Base-by-base conservation (phyloP, 169 alveolate species). In the Cryptosporidium muris region DNA sequence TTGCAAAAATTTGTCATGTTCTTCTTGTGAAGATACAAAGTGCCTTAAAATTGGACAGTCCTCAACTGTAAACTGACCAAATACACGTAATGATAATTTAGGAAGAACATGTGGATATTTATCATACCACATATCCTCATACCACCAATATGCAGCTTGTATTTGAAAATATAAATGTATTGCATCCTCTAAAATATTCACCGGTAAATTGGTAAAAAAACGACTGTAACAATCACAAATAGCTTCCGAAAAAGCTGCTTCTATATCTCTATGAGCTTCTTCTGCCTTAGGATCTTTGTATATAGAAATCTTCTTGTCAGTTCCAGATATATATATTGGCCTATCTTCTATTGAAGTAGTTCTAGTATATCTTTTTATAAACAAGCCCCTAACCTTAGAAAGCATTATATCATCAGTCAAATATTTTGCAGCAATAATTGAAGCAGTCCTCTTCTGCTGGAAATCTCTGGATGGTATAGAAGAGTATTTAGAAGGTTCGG, bases 81-180 rank as follows among this genome's bases (percentile, higher is more conserved):
- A 94, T 12, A 88, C 91, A 34, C 90, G 82, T 68, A 94, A 85
- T 42, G 91, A 80, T 65, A 93, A 82, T 48, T 88, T 81, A 37
- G 94, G 94, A 12, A 94, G 82, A 37, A 85, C 82, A 63, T 80
- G 90, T 34, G 94, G 91, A 80, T 94, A 82, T 81, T 91, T 92
- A 45, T 89, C 95, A 54, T 81, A 91, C 97, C 97, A 94, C 90
- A 92, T 92, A 80, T 94, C 97, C 81, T 91, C 91, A 81, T 94
- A 94, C 97, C 97, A 94, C 97, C 97, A 94, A 80, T 89, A 94
- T 12, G 97, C 97, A 47, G 94, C 97, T 51, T 94, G 97, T 38
- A 94, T 81, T 81, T 92, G 96, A 82, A 94, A 94, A 81, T 93
- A 94, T 52, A 94, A 90, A 49, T 93, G 97, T 34, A 94, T 91